Evolutionary conservation across 768 basidiomycete genomes (phyloP), one percentile per base, ranked within the genome.

Genomic region (Kwoniella heveanensis): DNA sequence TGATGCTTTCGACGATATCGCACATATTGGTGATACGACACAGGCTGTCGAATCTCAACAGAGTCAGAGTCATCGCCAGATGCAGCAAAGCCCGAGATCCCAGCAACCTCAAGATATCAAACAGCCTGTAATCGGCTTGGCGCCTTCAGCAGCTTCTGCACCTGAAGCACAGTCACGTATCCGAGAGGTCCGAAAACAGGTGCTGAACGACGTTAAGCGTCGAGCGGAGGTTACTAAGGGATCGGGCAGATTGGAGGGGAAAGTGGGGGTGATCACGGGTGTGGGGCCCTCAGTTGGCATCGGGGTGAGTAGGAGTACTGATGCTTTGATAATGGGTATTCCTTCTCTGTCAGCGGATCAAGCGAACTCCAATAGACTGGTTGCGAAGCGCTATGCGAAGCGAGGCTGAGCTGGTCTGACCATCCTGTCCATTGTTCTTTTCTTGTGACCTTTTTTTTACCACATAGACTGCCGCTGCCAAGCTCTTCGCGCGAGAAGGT

Each of bases 231-330:
- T 3, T 3, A 64, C 58, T 5, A 25, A 57, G 13, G 64, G 65
- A 10, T 37, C 24, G 27, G 82, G 80, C 21, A 84, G 86, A 70
- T 83, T 94, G 67, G 84, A 83, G 74, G 86, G 84, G 66, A 94
- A 92, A 79, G 90, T 93, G 25, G 90, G 88, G 71, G 84, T 95
- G 60, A 85, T 95, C 70, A 95, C 93, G 0, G 93, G 93, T 19
- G 91, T 88, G 29, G 89, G 90, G 29, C 92, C 91, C 21, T 75
- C 89, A 68, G 88, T 88, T 76, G 93, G 93, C 19, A 96, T 96
- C 64, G 93, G 93, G 88, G 93, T 80, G 68, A 85, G 66, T 62
- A n/a, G n/a, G n/a, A n/a, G n/a, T n/a, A n/a, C n/a, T n/a, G n/a
- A n/a, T n/a, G n/a, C n/a, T n/a, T n/a, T n/a, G n/a, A n/a, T n/a